Base-by-base conservation (phyloP, 345 rosid genomes). In the Salix suchowensis region DNA sequence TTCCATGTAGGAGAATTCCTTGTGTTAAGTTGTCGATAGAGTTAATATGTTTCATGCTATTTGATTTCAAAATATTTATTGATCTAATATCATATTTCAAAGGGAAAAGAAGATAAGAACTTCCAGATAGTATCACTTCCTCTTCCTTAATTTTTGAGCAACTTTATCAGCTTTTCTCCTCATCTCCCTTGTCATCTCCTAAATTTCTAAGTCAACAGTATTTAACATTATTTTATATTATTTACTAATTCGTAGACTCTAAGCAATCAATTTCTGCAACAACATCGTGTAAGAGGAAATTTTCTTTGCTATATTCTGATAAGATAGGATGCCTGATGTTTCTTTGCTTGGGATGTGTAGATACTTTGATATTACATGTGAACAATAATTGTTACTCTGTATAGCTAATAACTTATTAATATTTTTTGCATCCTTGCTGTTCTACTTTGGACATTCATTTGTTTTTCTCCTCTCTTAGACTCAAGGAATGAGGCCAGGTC, bases 401-500 rank as follows among this genome's bases (percentile, higher is more conserved):
- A 61, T 58, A 36, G 68, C 60, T 60, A 28, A 21, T 40, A 9
- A 65, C 4, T 5, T 6, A 40, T 48, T 36, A 69, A 65, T 55
- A 66, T 50, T 42, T 46, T 21, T 52, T 26, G 16, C 61, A 68
- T 60, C 30, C 24, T 26, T 78, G 58, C 46, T 14, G n/a, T 75
- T 40, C 14, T 46, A n/a, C 28, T 66, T 46, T 26, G 65, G 55
- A 28, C 42, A 65, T 68, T 74, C 30, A 61, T 76, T 65, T 76
- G 70, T 60, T 73, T 78, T 74, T 83, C n/a, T 73, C 71, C 65
- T 55, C 68, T 42, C 74, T 61, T 18, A 82, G 81, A 82, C 84
- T 4, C 97, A 92, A 75, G 96, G 91, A 82, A 89, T 91, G 87
- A 86, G 92, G 80, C 72, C 88, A 4, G 87, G 74, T 66, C 91